A percentile compares a stretch with the other conserved stretches of the same genome.
Evolutionary conservation across 2,329 filamentous ascomycete species (phyloP).

Genomic region (Epicoccum sorghinum): DNA sequence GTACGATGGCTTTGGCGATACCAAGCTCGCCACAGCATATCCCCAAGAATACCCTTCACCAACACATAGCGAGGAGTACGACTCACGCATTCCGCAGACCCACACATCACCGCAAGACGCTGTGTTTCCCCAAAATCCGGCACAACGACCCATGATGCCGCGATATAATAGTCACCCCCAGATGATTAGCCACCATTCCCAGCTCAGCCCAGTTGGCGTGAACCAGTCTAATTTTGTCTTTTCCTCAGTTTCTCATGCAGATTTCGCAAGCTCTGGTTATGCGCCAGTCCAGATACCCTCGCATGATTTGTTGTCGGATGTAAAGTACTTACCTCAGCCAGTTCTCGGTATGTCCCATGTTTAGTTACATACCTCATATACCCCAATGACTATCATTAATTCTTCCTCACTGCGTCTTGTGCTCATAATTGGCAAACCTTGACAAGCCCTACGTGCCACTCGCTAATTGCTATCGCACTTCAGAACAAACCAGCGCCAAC

Average conservation of each 20-base stretch:
- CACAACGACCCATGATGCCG: conserved; percentile 26
- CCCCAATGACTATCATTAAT: conserved; percentile 41
- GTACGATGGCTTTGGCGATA: conserved; percentile 29
- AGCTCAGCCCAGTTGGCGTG: conserved; percentile 25
- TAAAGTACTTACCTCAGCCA: conserved; percentile 47
- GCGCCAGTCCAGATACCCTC: conserved; percentile 43
- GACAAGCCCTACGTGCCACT: background rate
- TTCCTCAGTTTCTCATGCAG: conserved; percentile 33
- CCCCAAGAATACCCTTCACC: conserved; percentile 30
- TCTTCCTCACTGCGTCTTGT: conserved; percentile 17
- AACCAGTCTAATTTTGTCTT: conserved; percentile 25
- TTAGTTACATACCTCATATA: conserved; percentile 44
- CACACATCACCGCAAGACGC: conserved; percentile 31
- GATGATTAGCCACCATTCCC: conserved; percentile 23
- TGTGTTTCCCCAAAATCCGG: conserved; percentile 30
- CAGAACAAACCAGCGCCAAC: conserved; percentile 33
- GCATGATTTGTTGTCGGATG: conserved; percentile 43
- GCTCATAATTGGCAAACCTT: background rate
- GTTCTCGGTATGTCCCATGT: conserved; percentile 50
- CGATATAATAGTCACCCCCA: conserved; percentile 37
- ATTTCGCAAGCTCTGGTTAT: conserved; percentile 38
- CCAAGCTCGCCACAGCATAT: conserved; percentile 30
- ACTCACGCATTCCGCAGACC: conserved; percentile 29
- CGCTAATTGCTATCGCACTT: background rate
- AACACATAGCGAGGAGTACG: conserved; percentile 30